Evolutionary conservation across 1,284 basidiomycete genomes (phyloP).

Genomic region (Ceratobasidium sp.): DNA sequence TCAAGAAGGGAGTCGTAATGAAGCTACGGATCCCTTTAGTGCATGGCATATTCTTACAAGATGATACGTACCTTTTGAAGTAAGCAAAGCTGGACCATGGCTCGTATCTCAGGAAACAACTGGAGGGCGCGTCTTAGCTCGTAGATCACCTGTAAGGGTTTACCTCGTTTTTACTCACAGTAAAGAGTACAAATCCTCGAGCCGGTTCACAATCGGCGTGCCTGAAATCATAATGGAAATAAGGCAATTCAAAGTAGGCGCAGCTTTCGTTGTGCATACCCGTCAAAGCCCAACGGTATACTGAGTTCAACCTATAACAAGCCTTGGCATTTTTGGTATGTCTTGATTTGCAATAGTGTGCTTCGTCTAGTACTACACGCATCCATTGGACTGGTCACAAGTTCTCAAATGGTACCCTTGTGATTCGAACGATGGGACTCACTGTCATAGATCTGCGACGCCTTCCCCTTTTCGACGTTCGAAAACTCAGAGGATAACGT

Average conservation of each 20-base stretch:
- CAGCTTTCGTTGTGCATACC: no score
- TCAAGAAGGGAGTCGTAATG: conserved; percentile 89
- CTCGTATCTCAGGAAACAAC: conserved; percentile 89
- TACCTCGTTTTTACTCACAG: conserved; percentile 66
- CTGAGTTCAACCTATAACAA: conserved; percentile 85
- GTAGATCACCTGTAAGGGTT: no score
- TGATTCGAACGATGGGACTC: conserved; percentile 52
- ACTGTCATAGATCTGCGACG: conserved; percentile 82
- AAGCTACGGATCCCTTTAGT: conserved; percentile 67
- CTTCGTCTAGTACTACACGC: conserved; percentile 68
- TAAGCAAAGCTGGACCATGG: conserved; percentile 75
- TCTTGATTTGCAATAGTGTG: conserved; percentile 95
- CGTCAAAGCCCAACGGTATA: conserved; percentile 92
- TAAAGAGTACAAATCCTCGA: conserved; percentile 93
- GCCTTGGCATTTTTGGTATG: conserved; percentile 92
- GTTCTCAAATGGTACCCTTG: not conserved
- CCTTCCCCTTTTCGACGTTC: conserved; percentile 69
- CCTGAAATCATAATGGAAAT: conserved; percentile 62
- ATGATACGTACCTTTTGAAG: conserved; percentile 44
- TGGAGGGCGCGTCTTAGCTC: conserved; percentile 54
- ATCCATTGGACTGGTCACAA: conserved; percentile 78
- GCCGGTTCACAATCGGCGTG: conserved; percentile 95
- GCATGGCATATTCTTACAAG: not conserved
- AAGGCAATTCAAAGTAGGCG: no score
- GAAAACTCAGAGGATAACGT: conserved; percentile 87